Evolutionary conservation across 2,329 filamentous ascomycete species (phyloP).

Genomic region (Hypoxylon sp.): DNA sequence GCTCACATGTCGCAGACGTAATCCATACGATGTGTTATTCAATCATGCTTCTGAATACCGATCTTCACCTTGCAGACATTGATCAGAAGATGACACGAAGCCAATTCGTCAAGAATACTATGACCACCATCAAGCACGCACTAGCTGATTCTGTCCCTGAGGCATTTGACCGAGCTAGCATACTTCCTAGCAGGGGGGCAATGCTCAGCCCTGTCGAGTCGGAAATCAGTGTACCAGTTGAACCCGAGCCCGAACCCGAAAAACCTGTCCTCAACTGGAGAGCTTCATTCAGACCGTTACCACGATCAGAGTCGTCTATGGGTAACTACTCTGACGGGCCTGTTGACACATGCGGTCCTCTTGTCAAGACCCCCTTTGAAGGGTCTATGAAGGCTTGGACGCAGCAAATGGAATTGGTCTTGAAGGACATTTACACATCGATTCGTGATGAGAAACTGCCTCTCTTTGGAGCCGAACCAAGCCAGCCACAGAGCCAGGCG

Average conservation of each 20-base stretch:
- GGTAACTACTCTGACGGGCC: slow-evolving; percentile 47
- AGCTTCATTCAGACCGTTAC: slow-evolving; percentile 60
- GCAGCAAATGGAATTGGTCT: slow-evolving; percentile 83
- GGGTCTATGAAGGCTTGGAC: slow-evolving; percentile 86
- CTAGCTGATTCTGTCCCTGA: slow-evolving; percentile 76
- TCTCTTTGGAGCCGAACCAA: slow-evolving; percentile 74
- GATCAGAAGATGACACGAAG: slow-evolving; percentile 94
- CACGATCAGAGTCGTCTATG: slow-evolving; percentile 55
- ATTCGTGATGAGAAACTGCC: slow-evolving; percentile 89
- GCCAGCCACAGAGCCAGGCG: slow-evolving; percentile 54
- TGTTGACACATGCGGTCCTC: slow-evolving; percentile 71
- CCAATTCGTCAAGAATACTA: slow-evolving; percentile 96
- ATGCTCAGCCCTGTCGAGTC: slow-evolving; percentile 42
- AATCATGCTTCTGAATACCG: slow-evolving; percentile 92
- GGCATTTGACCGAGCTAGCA: slow-evolving; percentile 67
- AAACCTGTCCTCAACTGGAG: slow-evolving; percentile 44
- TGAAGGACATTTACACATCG: slow-evolving; percentile 90
- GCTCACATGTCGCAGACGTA: slow-evolving; percentile 68
- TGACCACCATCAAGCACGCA: slow-evolving; percentile 84
- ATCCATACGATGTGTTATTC: slow-evolving; percentile 98
- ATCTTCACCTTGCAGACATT: slow-evolving; percentile 93
- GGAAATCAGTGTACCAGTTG: slow-evolving; percentile 32
- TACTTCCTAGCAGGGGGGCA: slow-evolving; percentile 56
- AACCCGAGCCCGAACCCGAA: slow-evolving; percentile 42
- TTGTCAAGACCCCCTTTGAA: slow-evolving; percentile 80